Evolutionary conservation across 345 rosid species (phyloP).

Genomic region (Acer campestre): DNA sequence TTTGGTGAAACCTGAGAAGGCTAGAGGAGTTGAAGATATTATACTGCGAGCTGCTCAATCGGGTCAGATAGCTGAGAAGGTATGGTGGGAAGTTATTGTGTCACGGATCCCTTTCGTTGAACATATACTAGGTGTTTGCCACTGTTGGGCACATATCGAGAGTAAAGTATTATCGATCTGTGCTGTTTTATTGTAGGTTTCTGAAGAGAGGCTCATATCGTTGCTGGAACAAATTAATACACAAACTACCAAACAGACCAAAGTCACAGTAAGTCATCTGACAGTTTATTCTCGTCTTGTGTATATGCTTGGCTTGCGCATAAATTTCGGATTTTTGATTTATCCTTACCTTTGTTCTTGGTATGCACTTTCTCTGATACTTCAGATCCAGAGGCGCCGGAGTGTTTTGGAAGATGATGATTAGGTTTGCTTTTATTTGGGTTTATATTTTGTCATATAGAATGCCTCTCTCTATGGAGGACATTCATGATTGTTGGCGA

Average conservation of each 20-base stretch:
- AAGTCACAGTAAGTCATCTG: conserved; percentile 71
- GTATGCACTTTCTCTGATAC: neutral
- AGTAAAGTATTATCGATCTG: neutral
- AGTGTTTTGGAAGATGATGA: conserved; percentile 87
- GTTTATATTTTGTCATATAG: neutral
- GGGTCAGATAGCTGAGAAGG: conserved; percentile 97
- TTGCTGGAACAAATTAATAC: conserved; percentile 92
- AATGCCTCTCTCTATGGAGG: neutral
- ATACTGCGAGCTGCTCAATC: conserved; percentile 83
- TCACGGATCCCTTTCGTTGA: neutral
- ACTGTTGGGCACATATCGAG: neutral
- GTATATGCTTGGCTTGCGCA: neutral
- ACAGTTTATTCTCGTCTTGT: neutral
- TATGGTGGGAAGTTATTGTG: conserved; percentile 20
- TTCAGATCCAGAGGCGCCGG: conserved; percentile 94
- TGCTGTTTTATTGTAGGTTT: conserved; percentile 49
- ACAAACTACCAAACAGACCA: conserved; percentile 85
- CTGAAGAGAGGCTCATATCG: conserved; percentile 87
- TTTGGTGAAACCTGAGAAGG: conserved; percentile 98
- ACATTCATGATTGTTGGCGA: neutral
- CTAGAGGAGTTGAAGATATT: conserved; percentile 92
- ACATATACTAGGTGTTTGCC: neutral
- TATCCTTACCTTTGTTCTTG: neutral
- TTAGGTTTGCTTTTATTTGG: conserved; percentile 31
- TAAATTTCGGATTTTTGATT: neutral